Base-by-base conservation (phyloP, 257 asterid genomes). In the Fraxinus cuspidata region DNA sequence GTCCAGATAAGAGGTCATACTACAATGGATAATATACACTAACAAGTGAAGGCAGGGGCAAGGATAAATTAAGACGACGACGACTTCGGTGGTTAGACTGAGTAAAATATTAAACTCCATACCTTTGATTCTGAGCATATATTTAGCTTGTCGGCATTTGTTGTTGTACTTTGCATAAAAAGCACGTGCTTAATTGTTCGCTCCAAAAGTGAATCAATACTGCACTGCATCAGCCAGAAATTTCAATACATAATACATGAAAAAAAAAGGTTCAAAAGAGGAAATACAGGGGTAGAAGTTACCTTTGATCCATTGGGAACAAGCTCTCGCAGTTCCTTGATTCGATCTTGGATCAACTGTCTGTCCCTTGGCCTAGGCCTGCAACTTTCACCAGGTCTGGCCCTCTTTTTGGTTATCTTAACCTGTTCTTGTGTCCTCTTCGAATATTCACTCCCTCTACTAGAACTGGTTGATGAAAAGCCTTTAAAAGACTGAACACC, bases 311-410 rank as follows among this genome's bases (percentile, higher is more conserved):
- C 97, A 82, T 80, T 92, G 25, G 98, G 97, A 74, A 95, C 91
- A 73, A 95, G 94, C 73, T 91, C 99, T 1, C 99, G 86, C 84
- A 95, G 78, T 87, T 95, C 99, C 90, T 95, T 95, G 79, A 92
- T 91, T 56, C 99, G 91, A 78, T 95, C 99, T 88, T 95, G 99
- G 86, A 95, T 95, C 90, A 95, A 83, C 63, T 95, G 99, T 83
- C 99, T 88, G 72, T 95, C 99, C 85, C 98, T 91, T 68, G 99
- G 99, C 84, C 99, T 90, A 28, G 99, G 98, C 84, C 99, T 91
- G 85, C 90, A 80, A 79, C 95, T 93, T 87, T 91, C 97, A 81
- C 99, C 99, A 42, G 96, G 95, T 79, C 92, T 90, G 74, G 97
- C 91, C 83, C 99, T 89, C 85, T 88, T 91, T 82, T 91, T 94